These are phyloP conservation scores for Adansonia gregorii DNA, from an alignment of 441 rosid species.

Conservation along the genomic window DNA sequence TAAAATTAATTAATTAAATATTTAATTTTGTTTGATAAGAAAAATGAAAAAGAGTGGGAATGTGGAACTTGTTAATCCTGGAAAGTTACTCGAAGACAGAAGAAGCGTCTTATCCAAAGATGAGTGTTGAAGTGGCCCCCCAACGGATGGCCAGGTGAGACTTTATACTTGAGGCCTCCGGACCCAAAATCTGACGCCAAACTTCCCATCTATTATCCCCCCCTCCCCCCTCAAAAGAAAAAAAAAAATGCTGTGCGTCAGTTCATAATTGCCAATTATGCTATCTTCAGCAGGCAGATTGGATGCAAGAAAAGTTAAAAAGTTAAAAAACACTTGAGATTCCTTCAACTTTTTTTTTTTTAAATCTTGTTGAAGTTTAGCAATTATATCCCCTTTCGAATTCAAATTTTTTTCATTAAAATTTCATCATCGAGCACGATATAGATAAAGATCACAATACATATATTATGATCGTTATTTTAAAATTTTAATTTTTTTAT, in stretches of 20 bases:
- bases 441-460: too few relatives aligned
- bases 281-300: not conserved
- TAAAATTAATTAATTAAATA: not conserved
- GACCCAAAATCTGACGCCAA: not conserved
- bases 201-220: not conserved
- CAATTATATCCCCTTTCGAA: not conserved
- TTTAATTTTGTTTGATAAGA: not conserved
- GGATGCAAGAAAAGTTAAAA: not conserved
- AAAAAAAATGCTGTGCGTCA: not conserved
- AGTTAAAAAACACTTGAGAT: not conserved
- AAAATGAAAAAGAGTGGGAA: too few relatives aligned
- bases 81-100: not conserved
- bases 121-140: constrained; percentile 9
- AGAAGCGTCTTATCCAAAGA: not conserved
- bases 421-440: not conserved
- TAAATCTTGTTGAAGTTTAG: not conserved
- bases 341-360: not conserved
- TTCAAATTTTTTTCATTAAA: constrained; percentile 6
- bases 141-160: not conserved
- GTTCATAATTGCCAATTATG: constrained; percentile 20
- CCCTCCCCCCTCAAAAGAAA: not conserved
- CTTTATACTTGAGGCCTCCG: not conserved
- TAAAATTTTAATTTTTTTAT: not conserved
- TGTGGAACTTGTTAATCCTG: too few relatives aligned
- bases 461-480: too few relatives aligned